Percentiles rank a stretch among this genome's conserved stretches.
Conservation (phyloP, 2,329 filamentous ascomycete species). For the Coleophoma eucalyptorum region DNA sequence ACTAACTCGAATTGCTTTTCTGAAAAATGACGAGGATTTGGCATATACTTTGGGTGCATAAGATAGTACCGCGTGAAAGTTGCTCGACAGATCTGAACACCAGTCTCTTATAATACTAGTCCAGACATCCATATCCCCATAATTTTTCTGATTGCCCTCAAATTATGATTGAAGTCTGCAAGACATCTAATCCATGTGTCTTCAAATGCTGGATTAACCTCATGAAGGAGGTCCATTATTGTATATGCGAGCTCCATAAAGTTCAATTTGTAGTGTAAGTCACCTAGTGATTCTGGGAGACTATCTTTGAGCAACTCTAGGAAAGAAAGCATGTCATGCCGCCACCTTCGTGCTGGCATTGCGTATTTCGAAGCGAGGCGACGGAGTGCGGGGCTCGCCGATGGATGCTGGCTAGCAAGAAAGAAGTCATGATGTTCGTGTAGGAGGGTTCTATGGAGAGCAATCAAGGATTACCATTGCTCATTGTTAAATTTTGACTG, state of each 20-base stretch:
- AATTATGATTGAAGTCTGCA: conserved; percentile 78
- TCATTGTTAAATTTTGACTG: conserved; percentile 51
- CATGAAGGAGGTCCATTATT: conserved; percentile 83
- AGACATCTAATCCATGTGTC: conserved; percentile 86
- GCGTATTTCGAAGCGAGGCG: conserved; percentile 75
- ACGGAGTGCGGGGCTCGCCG: conserved; percentile 63
- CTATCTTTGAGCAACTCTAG: conserved; percentile 72
- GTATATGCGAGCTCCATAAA: conserved; percentile 89
- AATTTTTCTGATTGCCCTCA: no score
- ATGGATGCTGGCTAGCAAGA: conserved; percentile 81
- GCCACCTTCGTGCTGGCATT: conserved; percentile 94
- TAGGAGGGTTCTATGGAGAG: conserved; percentile 73
- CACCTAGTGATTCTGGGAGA: conserved; percentile 73
- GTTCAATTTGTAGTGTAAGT: conserved; percentile 86
- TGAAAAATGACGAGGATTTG: neutral
- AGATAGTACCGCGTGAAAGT: no score
- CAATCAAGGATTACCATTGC: conserved; percentile 82
- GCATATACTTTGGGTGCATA: no score
- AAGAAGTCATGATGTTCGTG: conserved; percentile 87
- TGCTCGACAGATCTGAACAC: no score
- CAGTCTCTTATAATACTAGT: no score
- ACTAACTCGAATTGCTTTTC: conserved; percentile 3
- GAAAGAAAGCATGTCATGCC: conserved; percentile 80
- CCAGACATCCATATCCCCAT: no score
- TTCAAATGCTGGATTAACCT: conserved; percentile 78